Evolutionary conservation across 2,329 filamentous ascomycete species (phyloP).

Genomic region (Sclerotinia borealis): DNA sequence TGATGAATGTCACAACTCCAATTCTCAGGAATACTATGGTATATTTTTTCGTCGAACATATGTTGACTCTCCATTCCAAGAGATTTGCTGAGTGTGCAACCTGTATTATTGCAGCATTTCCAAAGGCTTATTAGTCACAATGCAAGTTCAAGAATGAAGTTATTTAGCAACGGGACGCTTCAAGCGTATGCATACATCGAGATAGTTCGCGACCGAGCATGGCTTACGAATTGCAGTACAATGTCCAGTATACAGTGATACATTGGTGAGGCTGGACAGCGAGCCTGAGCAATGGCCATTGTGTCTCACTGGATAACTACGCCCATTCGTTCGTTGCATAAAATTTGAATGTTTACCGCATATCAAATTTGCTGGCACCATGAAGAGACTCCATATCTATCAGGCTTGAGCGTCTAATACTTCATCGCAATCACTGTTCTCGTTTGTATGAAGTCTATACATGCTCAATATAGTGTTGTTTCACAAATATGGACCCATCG

Average conservation of each 20-base stretch:
- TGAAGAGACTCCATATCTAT: no score
- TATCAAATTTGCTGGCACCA: not conserved
- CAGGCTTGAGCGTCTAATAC: not conserved
- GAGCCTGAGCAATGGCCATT: not conserved
- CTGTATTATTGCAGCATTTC: not conserved
- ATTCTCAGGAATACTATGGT: no score
- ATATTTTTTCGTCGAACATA: not conserved
- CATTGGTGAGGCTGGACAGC: no score
- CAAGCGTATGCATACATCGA: not conserved
- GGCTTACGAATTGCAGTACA: not conserved
- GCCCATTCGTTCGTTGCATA: accelerated
- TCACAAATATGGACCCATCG: slow-evolving; percentile 8
- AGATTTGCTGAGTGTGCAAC: accelerated
- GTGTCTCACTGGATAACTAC: not conserved
- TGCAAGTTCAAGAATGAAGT: not conserved
- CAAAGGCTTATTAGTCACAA: not conserved
- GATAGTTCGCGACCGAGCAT: not conserved
- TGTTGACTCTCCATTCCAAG: not conserved
- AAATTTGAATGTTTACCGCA: no score
- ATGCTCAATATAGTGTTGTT: no score
- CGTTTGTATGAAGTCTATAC: no score
- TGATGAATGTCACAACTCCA: not conserved
- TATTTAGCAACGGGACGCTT: no score
- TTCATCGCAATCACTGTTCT: not conserved
- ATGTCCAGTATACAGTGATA: no score